Percentiles rank a stretch among this genome's conserved stretches.
phyloP scores from a whole-genome alignment of 345 rosid genomes.

The Corchorus capsularis region DNA sequence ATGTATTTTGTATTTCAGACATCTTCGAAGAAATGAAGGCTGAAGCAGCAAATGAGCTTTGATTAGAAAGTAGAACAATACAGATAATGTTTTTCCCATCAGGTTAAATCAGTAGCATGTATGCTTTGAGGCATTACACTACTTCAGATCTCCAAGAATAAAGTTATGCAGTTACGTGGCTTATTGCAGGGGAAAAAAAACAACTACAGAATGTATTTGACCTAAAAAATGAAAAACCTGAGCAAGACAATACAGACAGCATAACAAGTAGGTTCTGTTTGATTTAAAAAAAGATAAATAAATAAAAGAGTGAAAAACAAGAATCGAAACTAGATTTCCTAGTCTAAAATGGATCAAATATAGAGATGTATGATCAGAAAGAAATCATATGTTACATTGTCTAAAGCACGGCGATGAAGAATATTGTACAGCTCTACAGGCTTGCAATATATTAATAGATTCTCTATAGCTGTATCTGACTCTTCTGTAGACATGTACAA shows the following conservation, averaged over 20 bases:
- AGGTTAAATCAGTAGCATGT: neutral
- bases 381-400: conserved; percentile 48
- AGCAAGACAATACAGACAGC: neutral
- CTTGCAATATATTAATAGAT: conserved; percentile 73
- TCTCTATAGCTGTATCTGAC: conserved; percentile 64
- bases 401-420: conserved; percentile 57
- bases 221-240: neutral
- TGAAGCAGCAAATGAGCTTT: conserved; percentile 31
- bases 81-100: neutral
- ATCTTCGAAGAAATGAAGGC: conserved; percentile 80
- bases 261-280: neutral
- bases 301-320: neutral
- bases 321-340: neutral
- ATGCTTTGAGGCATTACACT: neutral
- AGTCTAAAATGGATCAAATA: conserved; percentile 2
- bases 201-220: neutral
- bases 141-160: neutral
- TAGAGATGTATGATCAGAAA: conserved; percentile 12
- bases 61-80: conserved; percentile 18
- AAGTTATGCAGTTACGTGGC: neutral
- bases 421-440: conserved; percentile 82
- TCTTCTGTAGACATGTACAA: conserved; percentile 64
- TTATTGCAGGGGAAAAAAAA: neutral
- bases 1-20: conserved; percentile 60
- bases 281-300: neutral